Evolutionary conservation across 176 grass and related monocot genomes (phyloP).

Genomic region (Carex parvula): DNA sequence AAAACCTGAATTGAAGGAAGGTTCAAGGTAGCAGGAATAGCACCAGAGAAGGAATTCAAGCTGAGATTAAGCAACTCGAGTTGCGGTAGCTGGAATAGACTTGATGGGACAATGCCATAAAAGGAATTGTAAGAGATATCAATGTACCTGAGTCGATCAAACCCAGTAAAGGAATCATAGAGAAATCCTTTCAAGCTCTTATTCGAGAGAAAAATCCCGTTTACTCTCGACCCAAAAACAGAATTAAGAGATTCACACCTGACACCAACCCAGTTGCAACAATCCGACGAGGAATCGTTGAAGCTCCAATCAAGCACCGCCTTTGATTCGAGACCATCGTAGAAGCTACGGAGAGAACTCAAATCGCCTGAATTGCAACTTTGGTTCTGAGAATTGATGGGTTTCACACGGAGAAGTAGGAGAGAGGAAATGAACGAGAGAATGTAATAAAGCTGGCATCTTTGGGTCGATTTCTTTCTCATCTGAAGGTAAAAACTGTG

Average conservation of each 20-base stretch:
- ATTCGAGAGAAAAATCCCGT: too few relatives aligned
- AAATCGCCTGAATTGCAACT: constrained; percentile 47
- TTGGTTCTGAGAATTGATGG: constrained; percentile 36
- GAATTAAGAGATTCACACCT: constrained; percentile 29
- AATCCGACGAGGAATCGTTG: constrained; percentile 32
- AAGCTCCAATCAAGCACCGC: constrained; percentile 40
- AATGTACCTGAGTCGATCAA: too few relatives aligned
- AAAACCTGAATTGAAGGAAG: constrained; percentile 51
- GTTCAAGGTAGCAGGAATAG: constrained; percentile 27
- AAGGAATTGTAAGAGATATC: too few relatives aligned
- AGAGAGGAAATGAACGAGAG: constrained; percentile 19
- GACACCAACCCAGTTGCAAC: constrained; percentile 73
- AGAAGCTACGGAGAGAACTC: constrained; percentile 43
- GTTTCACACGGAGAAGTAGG: constrained; percentile 24
- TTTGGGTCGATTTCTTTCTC: constrained; percentile 21
- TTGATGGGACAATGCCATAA: too few relatives aligned
- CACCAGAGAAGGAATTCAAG: too few relatives aligned
- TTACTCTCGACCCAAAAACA: background rate
- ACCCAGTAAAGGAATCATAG: too few relatives aligned
- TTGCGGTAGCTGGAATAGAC: too few relatives aligned
- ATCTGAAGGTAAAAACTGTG: constrained; percentile 41
- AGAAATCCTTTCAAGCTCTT: too few relatives aligned
- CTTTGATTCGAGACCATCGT: constrained; percentile 36
- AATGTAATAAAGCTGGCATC: constrained; percentile 24
- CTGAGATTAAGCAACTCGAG: too few relatives aligned